A percentile compares a stretch with the other conserved stretches of the same genome.
Evolutionary conservation across 2,329 filamentous ascomycete species (phyloP).

Genomic region (Gaeumannomyces tritici): DNA sequence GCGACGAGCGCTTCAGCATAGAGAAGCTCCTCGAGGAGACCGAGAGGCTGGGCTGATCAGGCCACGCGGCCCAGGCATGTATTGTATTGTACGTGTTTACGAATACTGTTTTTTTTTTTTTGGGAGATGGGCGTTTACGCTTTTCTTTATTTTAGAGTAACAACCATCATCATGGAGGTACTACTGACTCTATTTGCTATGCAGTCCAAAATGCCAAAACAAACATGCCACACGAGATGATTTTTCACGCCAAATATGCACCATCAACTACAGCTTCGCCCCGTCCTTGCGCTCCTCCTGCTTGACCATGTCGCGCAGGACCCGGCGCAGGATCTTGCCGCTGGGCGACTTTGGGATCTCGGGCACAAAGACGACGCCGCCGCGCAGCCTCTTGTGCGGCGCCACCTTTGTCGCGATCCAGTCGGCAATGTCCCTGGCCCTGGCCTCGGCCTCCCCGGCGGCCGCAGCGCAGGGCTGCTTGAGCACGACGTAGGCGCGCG

Average conservation of each 20-base stretch:
- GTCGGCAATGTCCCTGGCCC: conserved; percentile 26
- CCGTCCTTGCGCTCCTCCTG: conserved; percentile 24
- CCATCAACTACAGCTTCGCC: conserved; percentile 25
- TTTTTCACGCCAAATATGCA: background rate
- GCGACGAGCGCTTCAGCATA: conserved; percentile 71
- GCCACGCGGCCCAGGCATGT: background rate
- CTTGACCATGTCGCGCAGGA: conserved; percentile 30
- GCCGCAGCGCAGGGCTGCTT: conserved; percentile 10
- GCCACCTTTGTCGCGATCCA: conserved; percentile 28
- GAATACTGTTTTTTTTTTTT: background rate
- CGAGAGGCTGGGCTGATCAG: conserved; percentile 60
- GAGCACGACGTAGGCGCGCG: conserved; percentile 54
- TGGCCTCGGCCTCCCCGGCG: conserved; percentile 18
- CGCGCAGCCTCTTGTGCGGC: conserved; percentile 56
- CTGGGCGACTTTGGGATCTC: conserved; percentile 62
- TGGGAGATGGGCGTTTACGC: no score
- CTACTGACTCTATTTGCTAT: no score
- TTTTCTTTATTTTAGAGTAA: no score
- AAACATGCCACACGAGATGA: background rate
- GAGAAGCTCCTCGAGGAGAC: conserved; percentile 82
- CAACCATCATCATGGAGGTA: no score
- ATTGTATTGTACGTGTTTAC: background rate
- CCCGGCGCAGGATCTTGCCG: conserved; percentile 35
- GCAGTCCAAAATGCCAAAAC: no score
- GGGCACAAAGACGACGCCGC: conserved; percentile 60